These are phyloP conservation scores for Acacia acuminata DNA, from an alignment of 306 rosid genomes.

Conservation along the genomic window DNA sequence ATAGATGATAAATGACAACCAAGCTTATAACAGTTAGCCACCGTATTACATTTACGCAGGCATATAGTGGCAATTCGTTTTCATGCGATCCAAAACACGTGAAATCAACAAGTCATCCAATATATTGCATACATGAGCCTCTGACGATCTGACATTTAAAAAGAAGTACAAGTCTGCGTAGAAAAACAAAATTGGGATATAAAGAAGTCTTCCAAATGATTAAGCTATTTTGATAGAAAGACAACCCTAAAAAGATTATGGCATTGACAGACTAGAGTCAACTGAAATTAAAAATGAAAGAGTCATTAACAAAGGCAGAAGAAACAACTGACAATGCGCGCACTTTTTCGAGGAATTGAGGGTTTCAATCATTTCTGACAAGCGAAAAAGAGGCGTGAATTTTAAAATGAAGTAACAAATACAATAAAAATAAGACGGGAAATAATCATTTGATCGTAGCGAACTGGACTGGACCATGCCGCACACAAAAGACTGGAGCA, in stretches of 20 bases:
- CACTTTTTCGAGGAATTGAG: not conserved
- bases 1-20: not conserved
- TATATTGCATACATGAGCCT: too few relatives aligned
- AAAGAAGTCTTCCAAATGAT: too few relatives aligned
- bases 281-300: not conserved
- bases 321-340: not conserved
- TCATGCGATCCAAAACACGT: not conserved
- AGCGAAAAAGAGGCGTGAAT: constrained; percentile 30
- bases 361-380: not conserved
- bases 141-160: too few relatives aligned
- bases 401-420: not conserved
- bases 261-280: not conserved
- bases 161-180: too few relatives aligned
- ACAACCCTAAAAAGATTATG: too few relatives aligned
- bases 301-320: not conserved
- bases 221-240: too few relatives aligned
- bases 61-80: not conserved
- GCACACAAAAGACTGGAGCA: not conserved
- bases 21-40: not conserved
- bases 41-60: not conserved
- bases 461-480: not conserved
- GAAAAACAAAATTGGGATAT: too few relatives aligned
- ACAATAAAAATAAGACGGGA: not conserved
- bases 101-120: not conserved
- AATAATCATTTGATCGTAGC: not conserved